Percentiles rank a stretch among this genome's conserved stretches.
Conservation (phyloP, 257 asterid genomes). For the Ilex aquifolium region DNA sequence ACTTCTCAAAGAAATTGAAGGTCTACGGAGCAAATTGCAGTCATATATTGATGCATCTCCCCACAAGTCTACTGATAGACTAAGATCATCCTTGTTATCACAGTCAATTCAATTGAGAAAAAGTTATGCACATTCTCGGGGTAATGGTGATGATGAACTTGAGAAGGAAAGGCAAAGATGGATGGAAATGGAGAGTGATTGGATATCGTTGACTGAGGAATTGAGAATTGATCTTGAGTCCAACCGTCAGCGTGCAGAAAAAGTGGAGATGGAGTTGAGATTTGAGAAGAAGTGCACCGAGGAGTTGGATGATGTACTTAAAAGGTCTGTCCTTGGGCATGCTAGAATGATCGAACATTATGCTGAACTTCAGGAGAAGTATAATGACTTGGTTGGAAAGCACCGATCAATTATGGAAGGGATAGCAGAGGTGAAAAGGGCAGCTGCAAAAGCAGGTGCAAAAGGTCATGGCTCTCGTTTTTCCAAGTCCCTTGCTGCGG, state of each 20-base stretch:
- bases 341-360: constrained; percentile 96
- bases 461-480: constrained; percentile 80
- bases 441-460: constrained; percentile 87
- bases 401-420: constrained; percentile 73
- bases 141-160: constrained; percentile 52
- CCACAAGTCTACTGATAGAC: constrained; percentile 57
- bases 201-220: constrained; percentile 95
- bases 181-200: constrained; percentile 97
- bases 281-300: constrained; percentile 71
- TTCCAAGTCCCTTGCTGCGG: constrained; percentile 77
- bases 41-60: constrained; percentile 39
- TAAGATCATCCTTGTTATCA: constrained; percentile 73
- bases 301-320: constrained; percentile 82
- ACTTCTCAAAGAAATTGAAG: constrained; percentile 65
- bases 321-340: constrained; percentile 68
- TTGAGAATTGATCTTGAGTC: constrained; percentile 78
- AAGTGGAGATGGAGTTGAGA: constrained; percentile 63
- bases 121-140: constrained; percentile 40
- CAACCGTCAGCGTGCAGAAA: constrained; percentile 64
- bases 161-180: constrained; percentile 82
- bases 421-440: constrained; percentile 76
- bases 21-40: constrained; percentile 49
- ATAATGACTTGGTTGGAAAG: constrained; percentile 59
- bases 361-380: constrained; percentile 76
- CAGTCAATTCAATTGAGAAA: constrained; percentile 77